phyloP scores from a whole-genome alignment of 495 filamentous ascomycete species.

The Corynascus novoguineensis region DNA sequence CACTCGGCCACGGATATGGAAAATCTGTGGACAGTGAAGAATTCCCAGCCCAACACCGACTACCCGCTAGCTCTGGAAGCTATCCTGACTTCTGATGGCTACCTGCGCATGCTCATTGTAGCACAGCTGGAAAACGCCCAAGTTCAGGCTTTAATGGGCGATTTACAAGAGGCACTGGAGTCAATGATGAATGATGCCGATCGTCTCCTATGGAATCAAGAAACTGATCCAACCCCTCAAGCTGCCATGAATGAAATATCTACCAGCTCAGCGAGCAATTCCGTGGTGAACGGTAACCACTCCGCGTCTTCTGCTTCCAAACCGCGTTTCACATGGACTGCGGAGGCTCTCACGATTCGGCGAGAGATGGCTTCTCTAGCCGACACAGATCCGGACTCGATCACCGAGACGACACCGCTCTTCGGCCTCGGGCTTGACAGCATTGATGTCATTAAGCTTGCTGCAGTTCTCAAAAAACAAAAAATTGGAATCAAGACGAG shows the following conservation, averaged over 20 bases:
- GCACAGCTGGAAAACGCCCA: slow-evolving; percentile 40
- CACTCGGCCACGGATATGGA: neutral
- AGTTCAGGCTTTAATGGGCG: slow-evolving; percentile 37
- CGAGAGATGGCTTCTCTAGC: slow-evolving; percentile 57
- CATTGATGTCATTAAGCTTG: slow-evolving; percentile 63
- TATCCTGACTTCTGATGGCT: slow-evolving; percentile 41
- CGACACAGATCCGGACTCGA: slow-evolving; percentile 39
- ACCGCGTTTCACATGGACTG: slow-evolving; percentile 49
- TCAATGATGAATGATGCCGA: slow-evolving; percentile 9
- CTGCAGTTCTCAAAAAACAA: slow-evolving; percentile 54
- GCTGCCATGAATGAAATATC: neutral
- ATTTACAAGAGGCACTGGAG: slow-evolving; percentile 32
- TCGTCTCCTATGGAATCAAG: neutral
- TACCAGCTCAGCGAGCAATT: neutral
- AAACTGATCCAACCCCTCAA: neutral
- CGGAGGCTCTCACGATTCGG: slow-evolving; percentile 45
- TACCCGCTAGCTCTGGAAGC: slow-evolving; percentile 75
- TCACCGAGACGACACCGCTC: slow-evolving; percentile 53
- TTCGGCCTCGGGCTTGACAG: slow-evolving; percentile 64
- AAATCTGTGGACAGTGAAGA: slow-evolving; percentile 51
- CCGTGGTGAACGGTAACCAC: neutral
- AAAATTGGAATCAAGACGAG: slow-evolving; percentile 60
- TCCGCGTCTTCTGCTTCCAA: neutral
- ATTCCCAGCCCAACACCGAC: slow-evolving; percentile 47
- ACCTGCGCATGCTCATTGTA: slow-evolving; percentile 50